Base-by-base conservation (phyloP, 1,139 yeast species). In the Zygosaccharomyces pseudobailii region DNA sequence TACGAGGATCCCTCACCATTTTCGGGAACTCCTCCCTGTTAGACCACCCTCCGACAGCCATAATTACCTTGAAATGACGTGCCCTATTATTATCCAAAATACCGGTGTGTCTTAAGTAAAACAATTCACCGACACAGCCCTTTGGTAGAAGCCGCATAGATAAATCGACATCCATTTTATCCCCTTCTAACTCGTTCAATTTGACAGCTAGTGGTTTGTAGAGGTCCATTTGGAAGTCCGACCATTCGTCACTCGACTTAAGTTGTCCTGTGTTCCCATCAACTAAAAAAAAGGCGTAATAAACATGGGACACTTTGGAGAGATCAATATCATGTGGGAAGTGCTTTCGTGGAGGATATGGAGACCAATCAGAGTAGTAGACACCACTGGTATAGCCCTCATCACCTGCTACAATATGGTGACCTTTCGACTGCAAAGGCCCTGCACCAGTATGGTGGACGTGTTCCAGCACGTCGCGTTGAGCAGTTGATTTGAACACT, bases 1-100 rank as follows among this genome's bases (percentile, higher is more conserved):
- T 75, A 1, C 46, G 49, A 0, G 64, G 58, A 40, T 72, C 69
- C 2, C 62, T 55, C 4, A 78, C 72, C 6, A 83, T 73, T 1
- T 67, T 66, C 9, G 71, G 72, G 58, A 89, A 84, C 6, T 70
- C 67, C 0, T 70, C 71, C 8, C 78, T 71, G 19, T 84, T 76
- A 0, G 94, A 84, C 85, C 94, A 85, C 0, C 98, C 98, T 5
- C 98, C 98, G 52, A 92, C 75, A 0, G 96, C 83, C 75, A 89
- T 74, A 8, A 81, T 70, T 0, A 83, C 70, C 52, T 81, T 81
- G 35, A 89, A 61, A 30, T 74, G 69, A 2, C 82, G 76, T 48
- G 79, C 62, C 13, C 62, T 45, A 3, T 38, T 36, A 6, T 40
- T 31, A 23, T 32, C 42, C 31, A 44, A 36, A 22, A 49, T 40